Percentiles rank a stretch among this genome's conserved stretches.
Evolutionary conservation across 2,329 filamentous ascomycete genomes (phyloP).

Genomic region (Ascosphaera apis): DNA sequence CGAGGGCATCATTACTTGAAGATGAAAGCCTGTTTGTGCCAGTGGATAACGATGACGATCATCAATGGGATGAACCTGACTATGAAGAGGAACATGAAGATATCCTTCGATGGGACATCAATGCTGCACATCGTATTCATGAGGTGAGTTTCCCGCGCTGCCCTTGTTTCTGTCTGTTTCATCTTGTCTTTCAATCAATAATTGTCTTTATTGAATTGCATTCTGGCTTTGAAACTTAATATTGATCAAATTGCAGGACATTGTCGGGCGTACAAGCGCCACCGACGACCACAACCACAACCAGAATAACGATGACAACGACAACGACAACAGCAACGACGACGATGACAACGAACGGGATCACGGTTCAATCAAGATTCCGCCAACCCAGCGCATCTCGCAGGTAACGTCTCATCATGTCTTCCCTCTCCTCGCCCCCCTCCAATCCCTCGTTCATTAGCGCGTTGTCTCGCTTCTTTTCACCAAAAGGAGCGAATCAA

Average conservation of each 20-base stretch:
- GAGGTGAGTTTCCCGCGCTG: conserved; percentile 21
- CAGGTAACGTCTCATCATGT: conserved; percentile 14
- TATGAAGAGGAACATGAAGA: conserved; percentile 32
- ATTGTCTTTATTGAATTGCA: no score
- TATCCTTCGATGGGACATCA: conserved; percentile 38
- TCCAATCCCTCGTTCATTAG: no score
- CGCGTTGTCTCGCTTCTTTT: no score
- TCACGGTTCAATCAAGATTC: conserved; percentile 17
- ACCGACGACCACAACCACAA: no score
- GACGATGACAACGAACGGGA: conserved; percentile 4
- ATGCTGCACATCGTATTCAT: conserved; percentile 15
- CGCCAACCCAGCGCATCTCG: conserved; percentile 26
- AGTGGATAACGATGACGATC: conserved; percentile 28
- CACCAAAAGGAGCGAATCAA: no score
- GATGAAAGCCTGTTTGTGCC: conserved; percentile 37
- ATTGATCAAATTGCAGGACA: no score
- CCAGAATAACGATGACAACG: conserved; percentile 1
- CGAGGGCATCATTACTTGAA: conserved; percentile 23
- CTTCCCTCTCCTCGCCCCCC: background rate
- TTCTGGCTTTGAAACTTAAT: no score
- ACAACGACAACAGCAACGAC: conserved; percentile 2
- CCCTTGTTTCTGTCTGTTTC: no score
- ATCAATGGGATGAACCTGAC: conserved; percentile 35
- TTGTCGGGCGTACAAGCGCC: no score
- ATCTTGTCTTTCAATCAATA: no score